Evolutionary conservation across 306 rosid species (phyloP).

Genomic region (Mimosa bimucronata): DNA sequence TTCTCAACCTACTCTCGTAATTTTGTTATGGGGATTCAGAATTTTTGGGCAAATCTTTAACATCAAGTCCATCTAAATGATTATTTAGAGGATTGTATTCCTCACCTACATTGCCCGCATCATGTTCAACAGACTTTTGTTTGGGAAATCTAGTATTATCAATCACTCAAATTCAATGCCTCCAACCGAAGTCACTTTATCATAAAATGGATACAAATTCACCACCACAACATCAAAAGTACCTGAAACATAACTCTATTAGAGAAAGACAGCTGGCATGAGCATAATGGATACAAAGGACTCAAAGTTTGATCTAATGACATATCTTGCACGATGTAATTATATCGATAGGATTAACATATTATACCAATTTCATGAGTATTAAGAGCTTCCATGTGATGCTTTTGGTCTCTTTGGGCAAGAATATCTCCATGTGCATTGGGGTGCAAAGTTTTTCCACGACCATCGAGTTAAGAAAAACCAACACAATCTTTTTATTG

Average conservation of each 20-base stretch:
- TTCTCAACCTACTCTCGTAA: too few relatives aligned
- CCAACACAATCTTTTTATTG: conserved; percentile 32
- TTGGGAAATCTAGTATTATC: conserved; percentile 46
- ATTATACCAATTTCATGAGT: conserved; percentile 85
- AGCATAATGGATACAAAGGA: conserved; percentile 10
- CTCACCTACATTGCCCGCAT: conserved; percentile 41
- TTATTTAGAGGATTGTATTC: conserved; percentile 34
- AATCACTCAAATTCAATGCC: conserved; percentile 63
- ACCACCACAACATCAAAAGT: conserved; percentile 95
- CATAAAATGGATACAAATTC: conserved; percentile 88
- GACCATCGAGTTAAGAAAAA: conserved; percentile 72
- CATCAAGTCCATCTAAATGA: conserved; percentile 41
- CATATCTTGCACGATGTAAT: background rate
- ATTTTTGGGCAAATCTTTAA: conserved; percentile 34
- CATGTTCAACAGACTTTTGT: conserved; percentile 43
- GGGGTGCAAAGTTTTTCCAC: conserved; percentile 94
- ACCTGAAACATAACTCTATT: conserved; percentile 51
- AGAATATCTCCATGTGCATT: conserved; percentile 89
- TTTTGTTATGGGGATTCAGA: conserved; percentile 34
- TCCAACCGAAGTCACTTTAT: conserved; percentile 75
- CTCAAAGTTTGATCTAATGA: conserved; percentile 2
- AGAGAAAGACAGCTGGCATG: conserved; percentile 4
- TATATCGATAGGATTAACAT: background rate
- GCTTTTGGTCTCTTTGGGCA: conserved; percentile 89
- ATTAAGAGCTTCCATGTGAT: conserved; percentile 82